Evolutionary conservation across 1,284 basidiomycete species (phyloP), one percentile per base, ranked within the genome.

Genomic region (Pseudozyma flocculosa): DNA sequence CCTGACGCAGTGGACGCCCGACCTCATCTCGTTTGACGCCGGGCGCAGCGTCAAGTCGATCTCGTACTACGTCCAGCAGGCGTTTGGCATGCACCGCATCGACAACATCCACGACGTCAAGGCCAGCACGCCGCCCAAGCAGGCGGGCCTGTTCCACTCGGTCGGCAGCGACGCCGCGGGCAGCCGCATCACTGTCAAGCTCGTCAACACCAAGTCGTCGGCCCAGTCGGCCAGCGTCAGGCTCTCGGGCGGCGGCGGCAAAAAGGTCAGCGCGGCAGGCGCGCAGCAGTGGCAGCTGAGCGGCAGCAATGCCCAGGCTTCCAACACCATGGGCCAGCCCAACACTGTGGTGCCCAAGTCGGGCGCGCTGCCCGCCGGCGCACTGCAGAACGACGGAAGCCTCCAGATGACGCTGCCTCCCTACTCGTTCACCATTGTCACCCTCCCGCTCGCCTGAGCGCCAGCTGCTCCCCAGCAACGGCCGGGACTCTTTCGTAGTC

Each of bases 61-160:
- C 0, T 86, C 85, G 56, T 88, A 84, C 80, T 85, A 85, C 58
- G 82, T 83, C 1, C 87, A 88, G 68, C 83, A 86, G 79, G 85
- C 50, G 15, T 68, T 63, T 50, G 61, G 61, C 17, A 54, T 61
- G 44, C n/a, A 65, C 37, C 43, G 54, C 18, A 68, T 68, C 48
- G 45, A 40, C 38, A 43, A 51, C 40, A 54, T 68, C 36, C 54
- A 65, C 46, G 52, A 53, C 11, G 40, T 63, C 9, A 45, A 14
- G 19, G 21, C 52, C 10, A 54, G 61, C 3, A 39, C 36, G 2
- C 40, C 50, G 15, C 49, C 54, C 36, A 54, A 57, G 23, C 24
- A 42, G 30, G 57, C 54, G 24, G 32, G 45, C 22, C 46, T 62
- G 34, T 50, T 54, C 41, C 54, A 62, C 43, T 62, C 60, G 9